Base-by-base conservation (phyloP, 768 basidiomycete species). In the Kwoniella mangroviensis region DNA sequence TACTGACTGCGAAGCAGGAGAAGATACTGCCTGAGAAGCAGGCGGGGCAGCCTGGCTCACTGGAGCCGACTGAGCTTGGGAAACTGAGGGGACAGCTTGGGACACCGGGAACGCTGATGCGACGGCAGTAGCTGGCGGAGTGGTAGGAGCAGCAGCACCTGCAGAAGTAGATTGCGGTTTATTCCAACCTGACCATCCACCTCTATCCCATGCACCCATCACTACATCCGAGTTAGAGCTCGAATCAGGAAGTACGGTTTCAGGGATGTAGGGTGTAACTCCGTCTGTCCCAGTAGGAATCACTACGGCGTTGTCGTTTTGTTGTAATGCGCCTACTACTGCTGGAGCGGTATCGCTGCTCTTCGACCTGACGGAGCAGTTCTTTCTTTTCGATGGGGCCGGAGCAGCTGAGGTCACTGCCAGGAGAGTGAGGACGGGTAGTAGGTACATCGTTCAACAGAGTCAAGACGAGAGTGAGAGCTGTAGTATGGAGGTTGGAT, bases 371-470 rank as follows among this genome's bases (percentile, higher is more conserved):
- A 17, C 53, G 19, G 26, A 9, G 34, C 63, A 54, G 22, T 28
- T 49, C 45, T 49, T 65, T 54, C 67, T 17, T 3, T 34, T 21
- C 4, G 34, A 34, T 34, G 34, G 34, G 21, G 67, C 53, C 12
- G 67, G 67, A 3, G 67, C 67, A 10, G 67, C 67, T 22, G 42
- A n/a, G 41, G 40, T 45, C 43, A 63, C 49, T 4, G 53, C 22
- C 13, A 71, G 59, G 21, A 71, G 21, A n/a, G 64, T 59, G 54
- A 71, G 70, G 54, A 71, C 28, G 12, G 58, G 42, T 41, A 62
- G 19, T 34, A 63, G 59, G 45, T 49, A 49, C 45, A 49, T 49
- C 34, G 34, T 34, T 34, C 1, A 34, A 34, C 34, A 34, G 34
- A 34, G 34, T 34, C 34, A 34, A 34, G 9, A 34, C 34, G 1